These are phyloP conservation scores for Botrytis fabae DNA, from an alignment of 2,329 filamentous ascomycete genomes.

Conservation along the genomic window DNA sequence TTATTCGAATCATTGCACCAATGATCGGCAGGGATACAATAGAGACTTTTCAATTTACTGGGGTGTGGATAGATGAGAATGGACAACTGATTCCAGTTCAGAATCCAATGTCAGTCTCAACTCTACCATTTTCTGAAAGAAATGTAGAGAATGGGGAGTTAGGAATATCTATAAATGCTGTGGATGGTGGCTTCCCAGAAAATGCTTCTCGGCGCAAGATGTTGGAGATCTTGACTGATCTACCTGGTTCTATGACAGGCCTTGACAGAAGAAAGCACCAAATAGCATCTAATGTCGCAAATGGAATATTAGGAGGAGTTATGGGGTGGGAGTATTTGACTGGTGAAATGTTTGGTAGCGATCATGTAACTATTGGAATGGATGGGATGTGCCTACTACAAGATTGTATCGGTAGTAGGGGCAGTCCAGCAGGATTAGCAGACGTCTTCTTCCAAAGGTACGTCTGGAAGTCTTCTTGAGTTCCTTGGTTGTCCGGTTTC, in stretches of 20 bases:
- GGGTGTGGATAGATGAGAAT: slow-evolving; percentile 35
- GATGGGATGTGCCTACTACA: slow-evolving; percentile 42
- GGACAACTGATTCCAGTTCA: slow-evolving; percentile 28
- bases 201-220: slow-evolving; percentile 28
- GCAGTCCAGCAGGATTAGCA: slow-evolving; percentile 34
- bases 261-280: slow-evolving; percentile 23
- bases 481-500: background rate
- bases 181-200: background rate
- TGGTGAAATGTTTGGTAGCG: slow-evolving; percentile 42
- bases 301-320: slow-evolving; percentile 32
- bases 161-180: too few species aligned
- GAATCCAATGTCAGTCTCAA: background rate
- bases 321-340: slow-evolving; percentile 43
- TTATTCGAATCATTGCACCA: slow-evolving; percentile 36
- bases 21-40: slow-evolving; percentile 28
- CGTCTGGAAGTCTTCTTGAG: slow-evolving; percentile 30
- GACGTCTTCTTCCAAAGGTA: slow-evolving; percentile 38
- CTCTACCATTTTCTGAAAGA: background rate
- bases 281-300: slow-evolving; percentile 21
- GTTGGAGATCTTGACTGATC: slow-evolving; percentile 41
- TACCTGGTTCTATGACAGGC: slow-evolving; percentile 33
- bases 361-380: slow-evolving; percentile 40
- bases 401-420: slow-evolving; percentile 41
- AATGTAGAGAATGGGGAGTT: background rate
- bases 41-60: slow-evolving; percentile 34